Conservation (phyloP, 352 stramenopile species). For the Bremia lactucae region DNA sequence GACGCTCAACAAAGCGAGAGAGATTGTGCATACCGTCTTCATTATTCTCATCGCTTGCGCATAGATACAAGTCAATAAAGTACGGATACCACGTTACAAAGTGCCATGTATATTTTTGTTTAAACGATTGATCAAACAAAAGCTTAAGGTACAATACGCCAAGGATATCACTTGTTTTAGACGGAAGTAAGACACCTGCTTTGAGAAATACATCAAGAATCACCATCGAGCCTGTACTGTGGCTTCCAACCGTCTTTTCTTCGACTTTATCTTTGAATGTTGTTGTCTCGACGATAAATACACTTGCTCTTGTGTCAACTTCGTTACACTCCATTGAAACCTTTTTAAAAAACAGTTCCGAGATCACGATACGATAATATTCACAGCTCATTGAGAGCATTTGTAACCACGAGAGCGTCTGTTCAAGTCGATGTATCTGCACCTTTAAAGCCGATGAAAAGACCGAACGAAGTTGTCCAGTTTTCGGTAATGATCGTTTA, state of each 20-base stretch:
- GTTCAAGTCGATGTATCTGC: slow-evolving; percentile 44
- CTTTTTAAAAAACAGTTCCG: slow-evolving; percentile 41
- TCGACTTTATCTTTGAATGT: slow-evolving; percentile 4
- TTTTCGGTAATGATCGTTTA: slow-evolving; percentile 31
- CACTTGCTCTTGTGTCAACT: no score
- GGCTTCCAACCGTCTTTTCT: no score
- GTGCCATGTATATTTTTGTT: slow-evolving; percentile 69
- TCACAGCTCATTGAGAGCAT: slow-evolving; percentile 64
- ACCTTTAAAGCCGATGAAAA: slow-evolving; percentile 40
- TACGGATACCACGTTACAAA: slow-evolving; percentile 78
- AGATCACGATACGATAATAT: slow-evolving; percentile 53
- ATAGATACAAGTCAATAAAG: slow-evolving; percentile 63
- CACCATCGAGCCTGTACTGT: slow-evolving; percentile 20
- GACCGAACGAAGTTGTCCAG: slow-evolving; percentile 24
- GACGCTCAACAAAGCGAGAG: slow-evolving; percentile 68
- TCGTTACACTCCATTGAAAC: slow-evolving; percentile 44
- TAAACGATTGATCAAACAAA: slow-evolving; percentile 72
- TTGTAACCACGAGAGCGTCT: slow-evolving; percentile 56
- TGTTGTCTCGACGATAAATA: slow-evolving; percentile 4
- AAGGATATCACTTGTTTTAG: slow-evolving; percentile 65
- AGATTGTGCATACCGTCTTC: slow-evolving; percentile 68
- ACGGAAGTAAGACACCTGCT: slow-evolving; percentile 50
- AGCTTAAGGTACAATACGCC: slow-evolving; percentile 75
- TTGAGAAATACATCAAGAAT: slow-evolving; percentile 67
- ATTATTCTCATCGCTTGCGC: slow-evolving; percentile 55